Evolutionary conservation across 2,329 filamentous ascomycete species (phyloP).

Genomic region (Cordyceps tenuipes): DNA sequence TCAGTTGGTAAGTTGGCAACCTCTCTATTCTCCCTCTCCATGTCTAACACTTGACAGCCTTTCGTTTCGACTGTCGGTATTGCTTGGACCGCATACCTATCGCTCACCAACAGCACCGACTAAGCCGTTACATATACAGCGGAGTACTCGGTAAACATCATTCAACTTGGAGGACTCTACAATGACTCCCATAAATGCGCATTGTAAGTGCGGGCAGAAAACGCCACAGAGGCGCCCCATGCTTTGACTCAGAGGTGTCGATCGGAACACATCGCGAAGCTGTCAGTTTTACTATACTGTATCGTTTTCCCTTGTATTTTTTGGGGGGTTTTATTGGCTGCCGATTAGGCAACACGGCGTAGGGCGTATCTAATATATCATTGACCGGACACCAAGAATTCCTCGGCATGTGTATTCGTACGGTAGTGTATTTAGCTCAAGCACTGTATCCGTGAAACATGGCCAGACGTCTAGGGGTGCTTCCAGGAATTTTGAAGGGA

Average conservation of each 20-base stretch:
- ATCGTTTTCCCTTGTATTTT: background rate
- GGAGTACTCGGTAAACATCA: background rate
- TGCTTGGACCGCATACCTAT: conserved; percentile 95
- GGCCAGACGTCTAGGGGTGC: too few species aligned
- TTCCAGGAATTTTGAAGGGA: too few species aligned
- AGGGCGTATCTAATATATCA: background rate
- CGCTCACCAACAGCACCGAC: conserved; percentile 79
- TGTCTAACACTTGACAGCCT: conserved; percentile 47
- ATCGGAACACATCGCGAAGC: background rate
- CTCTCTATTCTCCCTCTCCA: background rate
- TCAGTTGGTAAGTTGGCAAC: conserved; percentile 69
- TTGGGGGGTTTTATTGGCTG: background rate
- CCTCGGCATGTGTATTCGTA: background rate
- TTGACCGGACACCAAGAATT: background rate
- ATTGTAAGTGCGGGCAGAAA: too few species aligned
- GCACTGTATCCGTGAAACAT: too few species aligned
- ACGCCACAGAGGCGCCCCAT: background rate
- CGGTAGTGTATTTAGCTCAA: too few species aligned
- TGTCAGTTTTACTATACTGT: background rate
- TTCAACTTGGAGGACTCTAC: background rate
- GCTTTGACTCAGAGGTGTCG: background rate
- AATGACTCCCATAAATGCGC: background rate
- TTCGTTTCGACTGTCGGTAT: conserved; percentile 96
- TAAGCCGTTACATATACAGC: conserved; percentile 31
- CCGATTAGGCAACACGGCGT: background rate